phyloP scores from a whole-genome alignment of 176 grass and related monocot genomes.

The Elymus sibiricus region DNA sequence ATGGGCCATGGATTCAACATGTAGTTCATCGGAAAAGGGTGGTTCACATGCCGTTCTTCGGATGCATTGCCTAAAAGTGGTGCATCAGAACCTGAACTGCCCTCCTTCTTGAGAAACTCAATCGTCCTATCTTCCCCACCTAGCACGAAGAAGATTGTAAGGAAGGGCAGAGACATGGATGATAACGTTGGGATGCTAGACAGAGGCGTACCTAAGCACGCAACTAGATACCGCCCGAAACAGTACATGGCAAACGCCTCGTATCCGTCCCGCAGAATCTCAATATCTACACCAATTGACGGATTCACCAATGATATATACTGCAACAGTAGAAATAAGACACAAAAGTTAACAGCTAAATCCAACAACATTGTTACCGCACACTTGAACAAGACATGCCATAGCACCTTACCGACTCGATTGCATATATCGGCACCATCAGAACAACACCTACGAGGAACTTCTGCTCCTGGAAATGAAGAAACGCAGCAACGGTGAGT shows the following conservation, averaged over 20 bases:
- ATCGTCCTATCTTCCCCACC: constrained; percentile 95
- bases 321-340: constrained; percentile 27
- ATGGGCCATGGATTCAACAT: constrained; percentile 78
- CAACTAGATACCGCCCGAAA: constrained; percentile 92
- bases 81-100: constrained; percentile 34
- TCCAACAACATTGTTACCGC: background rate
- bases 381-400: background rate
- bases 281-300: constrained; percentile 76
- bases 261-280: constrained; percentile 85
- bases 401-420: constrained; percentile 78
- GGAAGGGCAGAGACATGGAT: background rate
- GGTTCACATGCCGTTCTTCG: constrained; percentile 62
- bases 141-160: constrained; percentile 18
- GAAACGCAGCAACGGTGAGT: background rate
- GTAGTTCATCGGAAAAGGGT: constrained; percentile 97
- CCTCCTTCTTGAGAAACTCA: constrained; percentile 74
- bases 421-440: constrained; percentile 77
- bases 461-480: constrained; percentile 75
- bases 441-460: constrained; percentile 82
- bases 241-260: constrained; percentile 99
- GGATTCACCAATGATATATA: constrained; percentile 86
- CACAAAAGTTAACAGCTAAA: background rate
- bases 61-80: constrained; percentile 59
- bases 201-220: constrained; percentile 72
- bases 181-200: background rate